phyloP scores from a whole-genome alignment of 2,329 filamentous ascomycete species.

The Aschersonia sp. region DNA sequence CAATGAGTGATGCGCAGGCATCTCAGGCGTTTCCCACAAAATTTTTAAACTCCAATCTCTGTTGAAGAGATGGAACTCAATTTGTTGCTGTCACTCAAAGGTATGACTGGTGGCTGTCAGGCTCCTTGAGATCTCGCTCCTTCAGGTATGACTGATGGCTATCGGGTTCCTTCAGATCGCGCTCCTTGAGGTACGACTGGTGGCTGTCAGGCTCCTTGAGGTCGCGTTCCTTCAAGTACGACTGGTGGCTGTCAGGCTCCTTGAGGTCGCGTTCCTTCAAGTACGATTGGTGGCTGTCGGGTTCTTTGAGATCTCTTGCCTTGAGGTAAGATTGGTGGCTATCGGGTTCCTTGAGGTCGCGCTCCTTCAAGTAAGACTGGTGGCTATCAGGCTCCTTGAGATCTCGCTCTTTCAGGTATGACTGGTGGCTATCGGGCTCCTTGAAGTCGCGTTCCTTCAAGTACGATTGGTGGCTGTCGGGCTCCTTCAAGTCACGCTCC shows the following conservation, averaged over 20 bases:
- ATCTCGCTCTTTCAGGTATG: background rate
- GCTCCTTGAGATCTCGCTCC: background rate
- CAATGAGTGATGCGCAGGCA: too few relatives aligned
- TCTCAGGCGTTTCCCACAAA: too few relatives aligned
- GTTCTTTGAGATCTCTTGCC: background rate
- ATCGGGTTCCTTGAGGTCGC: background rate
- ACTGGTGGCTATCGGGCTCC: background rate
- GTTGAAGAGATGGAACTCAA: too few relatives aligned
- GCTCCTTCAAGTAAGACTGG: background rate
- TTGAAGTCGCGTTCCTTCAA: background rate
- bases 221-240: background rate
- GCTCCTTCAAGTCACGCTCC: background rate
- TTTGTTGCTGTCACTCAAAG: background rate
- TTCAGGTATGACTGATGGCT: background rate
- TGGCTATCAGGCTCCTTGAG: background rate
- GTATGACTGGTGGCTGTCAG: constrained; percentile 1
- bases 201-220: background rate
- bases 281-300: background rate
- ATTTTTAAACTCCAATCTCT: too few relatives aligned
- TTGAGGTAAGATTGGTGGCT: background rate
- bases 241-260: background rate
- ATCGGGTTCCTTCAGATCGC: background rate
- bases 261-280: background rate
- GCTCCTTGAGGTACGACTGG: background rate
- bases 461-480: background rate